A percentile compares a stretch with the other conserved stretches of the same genome.
Conservation (phyloP, 805 yeast species). For the Lachancea nothofagi region DNA sequence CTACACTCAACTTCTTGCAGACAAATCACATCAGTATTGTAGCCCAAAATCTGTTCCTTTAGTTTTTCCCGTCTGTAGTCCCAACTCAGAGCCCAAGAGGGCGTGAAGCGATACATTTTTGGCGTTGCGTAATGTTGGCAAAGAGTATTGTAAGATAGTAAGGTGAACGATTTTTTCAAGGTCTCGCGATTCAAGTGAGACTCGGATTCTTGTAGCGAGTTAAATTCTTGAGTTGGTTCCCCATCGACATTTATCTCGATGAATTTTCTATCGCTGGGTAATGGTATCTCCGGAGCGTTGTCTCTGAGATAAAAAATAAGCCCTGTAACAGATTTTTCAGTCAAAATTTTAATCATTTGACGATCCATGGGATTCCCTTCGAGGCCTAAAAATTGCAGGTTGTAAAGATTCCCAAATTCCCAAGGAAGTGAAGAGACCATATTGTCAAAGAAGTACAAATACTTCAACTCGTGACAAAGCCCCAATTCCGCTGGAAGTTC, state of each 20-base stretch:
- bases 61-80: conserved; percentile 75
- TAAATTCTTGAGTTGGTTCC: conserved; percentile 38
- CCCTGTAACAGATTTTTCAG: conserved; percentile 81
- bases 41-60: conserved; percentile 62
- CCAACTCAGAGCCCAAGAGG: conserved; percentile 97
- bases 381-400: conserved; percentile 79
- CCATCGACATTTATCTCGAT: conserved; percentile 72
- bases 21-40: conserved; percentile 74
- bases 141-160: conserved; percentile 82
- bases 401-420: conserved; percentile 81
- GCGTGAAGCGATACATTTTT: conserved; percentile 87
- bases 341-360: conserved; percentile 56
- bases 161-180: conserved; percentile 49
- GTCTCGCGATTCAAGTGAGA: conserved; percentile 22
- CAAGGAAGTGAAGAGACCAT: conserved; percentile 67
- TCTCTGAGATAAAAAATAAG: conserved; percentile 79
- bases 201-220: conserved; percentile 30
- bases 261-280: conserved; percentile 80
- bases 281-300: conserved; percentile 58
- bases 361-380: conserved; percentile 87
- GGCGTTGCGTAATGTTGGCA: conserved; percentile 96
- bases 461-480: conserved; percentile 69
- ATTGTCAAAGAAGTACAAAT: conserved; percentile 84
- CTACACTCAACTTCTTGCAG: conserved; percentile 92
- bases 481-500: conserved; percentile 84